phyloP scores from a whole-genome alignment of 2,329 filamentous ascomycete species.

The Magnaporthales sp. region DNA sequence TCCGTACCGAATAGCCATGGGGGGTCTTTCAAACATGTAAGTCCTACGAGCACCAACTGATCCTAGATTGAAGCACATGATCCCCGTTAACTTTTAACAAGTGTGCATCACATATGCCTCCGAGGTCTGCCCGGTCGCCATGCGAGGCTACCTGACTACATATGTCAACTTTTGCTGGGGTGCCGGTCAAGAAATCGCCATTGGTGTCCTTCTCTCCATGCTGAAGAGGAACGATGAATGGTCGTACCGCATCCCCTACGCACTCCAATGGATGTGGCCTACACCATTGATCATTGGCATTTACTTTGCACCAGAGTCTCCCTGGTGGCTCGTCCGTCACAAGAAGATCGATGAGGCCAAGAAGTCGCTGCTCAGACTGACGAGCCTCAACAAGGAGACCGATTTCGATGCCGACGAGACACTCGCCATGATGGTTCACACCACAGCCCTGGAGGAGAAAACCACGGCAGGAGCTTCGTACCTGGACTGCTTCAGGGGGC shows the following conservation, averaged over 20 bases:
- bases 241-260: constrained; percentile 60
- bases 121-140: constrained; percentile 63
- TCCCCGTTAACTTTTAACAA: background rate
- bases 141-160: constrained; percentile 63
- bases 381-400: constrained; percentile 52
- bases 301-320: constrained; percentile 60
- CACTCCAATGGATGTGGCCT: constrained; percentile 70
- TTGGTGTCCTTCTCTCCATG: constrained; percentile 65
- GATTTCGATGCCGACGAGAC: constrained; percentile 78
- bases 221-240: constrained; percentile 54
- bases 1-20: constrained; percentile 22
- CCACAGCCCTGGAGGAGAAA: constrained; percentile 66
- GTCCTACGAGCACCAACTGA: background rate
- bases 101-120: constrained; percentile 52
- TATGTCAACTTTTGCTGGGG: constrained; percentile 75
- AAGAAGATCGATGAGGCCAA: constrained; percentile 59
- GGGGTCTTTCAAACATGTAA: constrained; percentile 30
- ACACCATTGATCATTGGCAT: constrained; percentile 58
- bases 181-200: constrained; percentile 64
- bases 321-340: constrained; percentile 69
- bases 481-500: constrained; percentile 75
- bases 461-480: constrained; percentile 69
- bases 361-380: constrained; percentile 54
- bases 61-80: background rate
- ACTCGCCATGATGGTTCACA: constrained; percentile 87